Conservation (phyloP, 805 yeast genomes). For the Kazachstania bromeliacearum region DNA sequence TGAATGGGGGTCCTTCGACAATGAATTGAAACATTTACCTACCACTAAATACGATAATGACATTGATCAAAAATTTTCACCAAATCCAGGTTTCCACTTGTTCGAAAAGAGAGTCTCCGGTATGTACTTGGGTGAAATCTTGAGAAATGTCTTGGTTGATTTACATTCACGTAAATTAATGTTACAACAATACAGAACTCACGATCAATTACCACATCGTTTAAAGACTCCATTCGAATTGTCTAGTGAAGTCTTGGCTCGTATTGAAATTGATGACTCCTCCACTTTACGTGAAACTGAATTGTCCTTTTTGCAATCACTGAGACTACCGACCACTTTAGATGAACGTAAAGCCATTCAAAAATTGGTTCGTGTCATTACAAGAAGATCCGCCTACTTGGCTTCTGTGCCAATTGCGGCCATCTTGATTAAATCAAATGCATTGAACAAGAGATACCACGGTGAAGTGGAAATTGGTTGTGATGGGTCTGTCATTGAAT, state of each 20-base stretch:
- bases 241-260: slow-evolving; percentile 76
- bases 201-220: slow-evolving; percentile 43
- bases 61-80: slow-evolving; percentile 57
- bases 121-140: slow-evolving; percentile 85
- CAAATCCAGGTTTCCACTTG: slow-evolving; percentile 81
- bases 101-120: slow-evolving; percentile 91
- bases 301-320: slow-evolving; percentile 51
- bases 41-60: slow-evolving; percentile 63
- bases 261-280: slow-evolving; percentile 78
- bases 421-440: slow-evolving; percentile 53
- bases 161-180: slow-evolving; percentile 49
- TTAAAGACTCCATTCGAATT: slow-evolving; percentile 68
- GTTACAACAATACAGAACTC: slow-evolving; percentile 42
- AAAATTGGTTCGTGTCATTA: slow-evolving; percentile 63
- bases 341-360: slow-evolving; percentile 72
- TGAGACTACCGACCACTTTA: slow-evolving; percentile 58
- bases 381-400: slow-evolving; percentile 81
- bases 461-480: slow-evolving; percentile 86
- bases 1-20: slow-evolving; percentile 98
- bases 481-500: slow-evolving; percentile 91
- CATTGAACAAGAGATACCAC: slow-evolving; percentile 47
- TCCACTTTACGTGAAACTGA: slow-evolving; percentile 62
- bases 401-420: slow-evolving; percentile 89
- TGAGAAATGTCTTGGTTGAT: slow-evolving; percentile 66
- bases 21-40: slow-evolving; percentile 66